Conservation (phyloP, 2,329 filamentous ascomycete species). For the Cladorrhinum sp. region DNA sequence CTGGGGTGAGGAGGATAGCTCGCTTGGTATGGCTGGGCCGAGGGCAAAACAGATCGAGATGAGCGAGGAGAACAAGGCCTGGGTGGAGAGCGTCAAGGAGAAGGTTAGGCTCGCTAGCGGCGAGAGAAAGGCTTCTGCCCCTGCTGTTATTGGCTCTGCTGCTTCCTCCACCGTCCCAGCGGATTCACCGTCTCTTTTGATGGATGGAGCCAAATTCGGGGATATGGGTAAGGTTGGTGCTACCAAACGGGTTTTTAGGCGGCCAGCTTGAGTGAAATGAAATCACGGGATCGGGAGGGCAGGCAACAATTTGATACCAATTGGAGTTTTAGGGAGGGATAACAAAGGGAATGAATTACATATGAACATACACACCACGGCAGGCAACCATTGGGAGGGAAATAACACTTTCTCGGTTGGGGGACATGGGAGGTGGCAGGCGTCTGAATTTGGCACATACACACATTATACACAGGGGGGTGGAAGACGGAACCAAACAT, state of each 20-base stretch:
- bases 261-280: slow-evolving; percentile 9
- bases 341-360: not conserved
- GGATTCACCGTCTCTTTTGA: slow-evolving; percentile 18
- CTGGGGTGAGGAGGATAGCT: slow-evolving; percentile 59
- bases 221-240: slow-evolving; percentile 69
- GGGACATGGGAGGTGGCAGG: no score
- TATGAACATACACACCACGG: not conserved
- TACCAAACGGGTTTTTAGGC: slow-evolving; percentile 67
- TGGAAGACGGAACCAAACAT: no score
- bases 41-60: slow-evolving; percentile 61
- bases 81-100: slow-evolving; percentile 81
- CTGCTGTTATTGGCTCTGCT: not conserved
- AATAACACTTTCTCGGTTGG: no score
- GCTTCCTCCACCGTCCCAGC: not conserved
- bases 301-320: not conserved
- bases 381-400: not conserved
- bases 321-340: not conserved
- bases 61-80: slow-evolving; percentile 70
- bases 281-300: no score
- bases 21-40: slow-evolving; percentile 69
- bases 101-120: slow-evolving; percentile 70
- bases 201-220: slow-evolving; percentile 51
- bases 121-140: slow-evolving; percentile 40
- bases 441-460: no score
- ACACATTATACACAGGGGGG: no score